phyloP scores from a whole-genome alignment of 257 asterid species.

The Cynanchum wilfordii region DNA sequence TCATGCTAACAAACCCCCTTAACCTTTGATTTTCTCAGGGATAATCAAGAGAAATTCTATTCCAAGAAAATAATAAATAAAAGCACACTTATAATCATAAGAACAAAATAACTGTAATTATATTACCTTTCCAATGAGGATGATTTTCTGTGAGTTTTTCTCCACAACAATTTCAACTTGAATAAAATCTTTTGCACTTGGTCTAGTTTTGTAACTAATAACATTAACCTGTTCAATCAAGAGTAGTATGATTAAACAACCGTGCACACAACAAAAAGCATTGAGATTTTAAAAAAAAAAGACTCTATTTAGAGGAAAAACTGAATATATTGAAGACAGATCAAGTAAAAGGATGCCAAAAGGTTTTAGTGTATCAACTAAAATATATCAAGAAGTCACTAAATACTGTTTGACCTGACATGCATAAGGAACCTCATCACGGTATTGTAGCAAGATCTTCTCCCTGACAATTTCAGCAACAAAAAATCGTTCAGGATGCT shows the following conservation, averaged over 20 bases:
- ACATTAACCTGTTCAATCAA: slow-evolving; percentile 58
- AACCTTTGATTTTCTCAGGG: too few species aligned
- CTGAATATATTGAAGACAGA: slow-evolving; percentile 2
- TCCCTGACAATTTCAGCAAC: slow-evolving; percentile 91
- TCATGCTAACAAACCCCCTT: too few species aligned
- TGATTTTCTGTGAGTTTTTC: slow-evolving; percentile 83
- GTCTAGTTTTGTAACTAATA: slow-evolving; percentile 73
- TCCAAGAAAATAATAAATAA: not conserved
- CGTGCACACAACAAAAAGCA: not conserved
- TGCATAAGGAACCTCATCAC: slow-evolving; percentile 95
- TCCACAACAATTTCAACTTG: slow-evolving; percentile 94
- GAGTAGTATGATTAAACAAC: not conserved
- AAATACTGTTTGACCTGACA: slow-evolving; percentile 58
- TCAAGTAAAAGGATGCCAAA: not conserved
- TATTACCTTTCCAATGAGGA: slow-evolving; percentile 86
- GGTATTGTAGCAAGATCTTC: slow-evolving; percentile 86
- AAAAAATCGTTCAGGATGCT: slow-evolving; percentile 96
- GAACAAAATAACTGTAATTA: not conserved
- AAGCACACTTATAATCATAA: not conserved
- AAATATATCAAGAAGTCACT: slow-evolving; percentile 5
- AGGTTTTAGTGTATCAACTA: not conserved
- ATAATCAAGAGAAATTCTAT: not conserved
- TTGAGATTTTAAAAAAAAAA: not conserved
- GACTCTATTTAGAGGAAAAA: not conserved
- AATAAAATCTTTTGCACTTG: slow-evolving; percentile 86